phyloP scores from a whole-genome alignment of 176 grass and related monocot species.

The Oryza glaberrima region DNA sequence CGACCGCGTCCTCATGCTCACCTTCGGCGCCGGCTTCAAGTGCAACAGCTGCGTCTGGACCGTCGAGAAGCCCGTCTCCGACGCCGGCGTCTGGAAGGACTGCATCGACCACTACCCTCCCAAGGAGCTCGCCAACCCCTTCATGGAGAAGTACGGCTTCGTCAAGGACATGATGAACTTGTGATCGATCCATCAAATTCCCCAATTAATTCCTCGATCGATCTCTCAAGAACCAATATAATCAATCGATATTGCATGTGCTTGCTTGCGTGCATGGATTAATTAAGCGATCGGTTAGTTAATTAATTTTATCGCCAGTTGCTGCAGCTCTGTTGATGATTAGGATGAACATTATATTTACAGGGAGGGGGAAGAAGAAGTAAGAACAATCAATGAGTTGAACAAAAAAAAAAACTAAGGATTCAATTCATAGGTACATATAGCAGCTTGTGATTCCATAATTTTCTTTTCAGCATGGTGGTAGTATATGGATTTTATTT shows the following conservation, averaged over 20 bases:
- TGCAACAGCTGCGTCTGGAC: conserved; percentile 94
- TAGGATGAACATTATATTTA: background rate
- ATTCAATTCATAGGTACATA: background rate
- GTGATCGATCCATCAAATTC: conserved; percentile 21
- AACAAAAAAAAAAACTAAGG: background rate
- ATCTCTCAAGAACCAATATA: background rate
- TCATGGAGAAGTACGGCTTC: conserved; percentile 85
- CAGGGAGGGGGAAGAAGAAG: background rate
- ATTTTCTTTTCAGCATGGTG: background rate
- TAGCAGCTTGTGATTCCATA: background rate
- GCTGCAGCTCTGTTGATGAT: background rate
- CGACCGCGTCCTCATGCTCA: conserved; percentile 85
- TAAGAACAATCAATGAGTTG: background rate
- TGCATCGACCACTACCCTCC: conserved; percentile 69
- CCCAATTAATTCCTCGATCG: background rate
- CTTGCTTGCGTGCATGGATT: background rate
- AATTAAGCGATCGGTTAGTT: background rate
- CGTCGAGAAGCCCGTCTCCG: conserved; percentile 46
- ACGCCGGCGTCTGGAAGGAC: conserved; percentile 75
- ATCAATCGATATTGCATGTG: background rate
- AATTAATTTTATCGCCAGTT: background rate
- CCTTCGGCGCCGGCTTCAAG: conserved; percentile 95
- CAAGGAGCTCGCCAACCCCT: conserved; percentile 65
- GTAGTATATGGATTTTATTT: background rate
- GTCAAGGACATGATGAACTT: conserved; percentile 63